phyloP scores from a whole-genome alignment of 2,329 filamentous ascomycete genomes.

The Colletotrichum sp. region DNA sequence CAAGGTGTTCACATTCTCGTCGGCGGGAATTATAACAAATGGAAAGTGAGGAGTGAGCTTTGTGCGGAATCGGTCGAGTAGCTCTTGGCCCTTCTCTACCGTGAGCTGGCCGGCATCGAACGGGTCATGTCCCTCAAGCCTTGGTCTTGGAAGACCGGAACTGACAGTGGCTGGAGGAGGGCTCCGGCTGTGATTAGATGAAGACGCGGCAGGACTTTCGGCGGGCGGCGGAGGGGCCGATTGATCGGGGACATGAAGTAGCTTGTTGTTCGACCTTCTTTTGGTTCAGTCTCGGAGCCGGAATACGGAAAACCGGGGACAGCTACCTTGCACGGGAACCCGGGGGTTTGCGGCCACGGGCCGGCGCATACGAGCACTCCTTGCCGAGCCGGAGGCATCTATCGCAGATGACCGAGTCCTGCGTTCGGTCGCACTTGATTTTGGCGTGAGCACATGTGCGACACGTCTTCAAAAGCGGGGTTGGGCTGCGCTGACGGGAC shows the following conservation, averaged over 20 bases:
- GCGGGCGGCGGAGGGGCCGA: background rate
- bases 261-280: background rate
- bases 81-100: conserved; percentile 26
- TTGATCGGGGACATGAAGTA: background rate
- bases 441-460: conserved; percentile 39
- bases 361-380: conserved; percentile 33
- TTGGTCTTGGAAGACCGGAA: background rate
- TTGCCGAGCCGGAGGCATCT: conserved; percentile 36
- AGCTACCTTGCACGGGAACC: conserved; percentile 16
- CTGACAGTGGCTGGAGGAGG: background rate
- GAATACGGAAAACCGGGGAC: background rate
- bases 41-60: conserved; percentile 33
- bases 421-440: conserved; percentile 37
- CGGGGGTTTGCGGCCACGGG: conserved; percentile 27
- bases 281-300: background rate
- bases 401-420: conserved; percentile 36
- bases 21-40: conserved; percentile 29
- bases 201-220: background rate
- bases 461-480: conserved; percentile 31
- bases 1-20: conserved; percentile 23
- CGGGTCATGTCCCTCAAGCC: conserved; percentile 9
- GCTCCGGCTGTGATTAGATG: background rate
- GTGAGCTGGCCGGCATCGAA: conserved; percentile 26
- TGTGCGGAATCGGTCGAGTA: conserved; percentile 26
- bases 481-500: conserved; percentile 10